A percentile compares a stretch with the other conserved stretches of the same genome.
Conservation (phyloP, 179 eudicot genomes). For the Camellia oleifera region DNA sequence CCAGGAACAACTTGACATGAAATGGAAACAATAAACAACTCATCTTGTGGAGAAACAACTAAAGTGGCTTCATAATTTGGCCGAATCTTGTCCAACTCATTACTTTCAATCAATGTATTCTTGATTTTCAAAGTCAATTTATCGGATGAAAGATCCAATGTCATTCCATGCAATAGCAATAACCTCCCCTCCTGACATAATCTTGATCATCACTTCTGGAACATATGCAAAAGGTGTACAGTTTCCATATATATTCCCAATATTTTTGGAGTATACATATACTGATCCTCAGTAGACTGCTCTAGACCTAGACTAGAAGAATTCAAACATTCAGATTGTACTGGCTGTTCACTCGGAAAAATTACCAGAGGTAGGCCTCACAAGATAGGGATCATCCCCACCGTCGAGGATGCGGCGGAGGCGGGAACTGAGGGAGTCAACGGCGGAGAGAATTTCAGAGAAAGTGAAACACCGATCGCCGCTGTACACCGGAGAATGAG, state of each 20-base stretch:
- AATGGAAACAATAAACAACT: conserved; percentile 25
- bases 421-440: conserved; percentile 51
- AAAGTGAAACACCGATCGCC: conserved; percentile 61
- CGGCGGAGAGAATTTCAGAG: conserved; percentile 31
- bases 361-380: conserved; percentile 45
- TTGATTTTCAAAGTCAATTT: conserved; percentile 26
- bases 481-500: conserved; percentile 39
- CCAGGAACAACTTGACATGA: conserved; percentile 68
- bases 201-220: conserved; percentile 27
- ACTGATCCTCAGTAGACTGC: no score
- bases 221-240: conserved; percentile 25
- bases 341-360: no score
- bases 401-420: conserved; percentile 60
- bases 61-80: conserved; percentile 55
- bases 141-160: conserved; percentile 16
- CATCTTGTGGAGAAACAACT: conserved; percentile 33
- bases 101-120: conserved; percentile 39
- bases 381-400: conserved; percentile 46
- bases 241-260: conserved; percentile 18
- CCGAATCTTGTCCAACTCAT: conserved; percentile 42
- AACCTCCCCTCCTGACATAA: conserved; percentile 11
- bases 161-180: conserved; percentile 11
- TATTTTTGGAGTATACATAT: no score
- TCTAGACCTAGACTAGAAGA: no score
- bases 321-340: no score